These are phyloP conservation scores for Alternaria brassicae DNA, from an alignment of 2,329 filamentous ascomycete genomes.

Conservation along the genomic window DNA sequence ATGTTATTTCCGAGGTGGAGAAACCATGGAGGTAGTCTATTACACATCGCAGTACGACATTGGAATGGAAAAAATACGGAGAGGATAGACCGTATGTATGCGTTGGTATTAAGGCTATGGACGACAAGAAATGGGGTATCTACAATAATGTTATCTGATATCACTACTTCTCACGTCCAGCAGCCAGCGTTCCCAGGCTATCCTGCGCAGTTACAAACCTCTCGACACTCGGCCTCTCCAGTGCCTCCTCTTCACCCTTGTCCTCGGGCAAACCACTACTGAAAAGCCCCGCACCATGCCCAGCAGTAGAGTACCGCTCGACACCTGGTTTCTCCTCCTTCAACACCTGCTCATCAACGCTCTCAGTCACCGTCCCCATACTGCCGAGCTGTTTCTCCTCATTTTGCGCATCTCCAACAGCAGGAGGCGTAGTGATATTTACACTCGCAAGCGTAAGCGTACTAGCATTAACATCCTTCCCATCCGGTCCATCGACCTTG, in stretches of 20 bases:
- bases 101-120: background rate
- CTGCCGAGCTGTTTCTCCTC: slow-evolving; percentile 16
- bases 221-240: slow-evolving; percentile 53
- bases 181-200: slow-evolving; percentile 24
- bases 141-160: background rate
- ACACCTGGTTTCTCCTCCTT: slow-evolving; percentile 38
- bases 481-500: slow-evolving; percentile 54
- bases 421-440: slow-evolving; percentile 30
- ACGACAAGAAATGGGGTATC: slow-evolving; percentile 5
- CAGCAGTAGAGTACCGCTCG: slow-evolving; percentile 64
- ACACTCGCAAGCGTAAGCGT: slow-evolving; percentile 68
- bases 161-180: background rate
- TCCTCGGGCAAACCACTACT: slow-evolving; percentile 20
- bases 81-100: background rate
- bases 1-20: background rate
- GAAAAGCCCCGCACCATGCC: slow-evolving; percentile 36
- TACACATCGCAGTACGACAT: background rate
- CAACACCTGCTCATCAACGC: slow-evolving; percentile 16
- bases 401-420: slow-evolving; percentile 25
- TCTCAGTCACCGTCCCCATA: background rate
- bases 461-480: slow-evolving; percentile 67
- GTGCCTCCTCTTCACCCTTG: slow-evolving; percentile 11
- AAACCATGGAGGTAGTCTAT: background rate
- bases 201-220: slow-evolving; percentile 63
- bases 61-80: background rate